These are phyloP conservation scores for Citrus cavaleriei DNA, from an alignment of 345 rosid genomes.

Conservation along the genomic window DNA sequence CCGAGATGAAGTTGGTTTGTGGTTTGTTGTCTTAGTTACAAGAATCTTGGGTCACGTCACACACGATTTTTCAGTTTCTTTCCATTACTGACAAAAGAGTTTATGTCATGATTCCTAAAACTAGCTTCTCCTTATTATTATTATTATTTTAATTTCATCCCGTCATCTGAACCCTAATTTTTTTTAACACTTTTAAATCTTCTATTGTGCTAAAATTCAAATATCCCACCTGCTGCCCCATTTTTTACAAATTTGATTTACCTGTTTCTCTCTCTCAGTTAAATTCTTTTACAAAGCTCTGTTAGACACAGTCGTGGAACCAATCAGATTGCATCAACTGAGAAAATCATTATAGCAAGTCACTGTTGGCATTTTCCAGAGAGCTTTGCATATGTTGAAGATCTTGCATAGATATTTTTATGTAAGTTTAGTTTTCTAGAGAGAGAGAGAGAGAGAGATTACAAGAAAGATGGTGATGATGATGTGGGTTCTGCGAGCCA, in stretches of 20 bases:
- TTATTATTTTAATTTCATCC: neutral
- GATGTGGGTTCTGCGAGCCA: too few relatives aligned
- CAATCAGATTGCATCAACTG: constrained; percentile 9
- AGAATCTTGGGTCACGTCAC: constrained; percentile 83
- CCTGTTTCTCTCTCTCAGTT: constrained; percentile 12
- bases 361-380: constrained; percentile 19
- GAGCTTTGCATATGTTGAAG: constrained; percentile 25
- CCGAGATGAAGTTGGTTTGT: constrained; percentile 32
- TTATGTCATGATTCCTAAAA: constrained; percentile 37
- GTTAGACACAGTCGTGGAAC: constrained; percentile 5
- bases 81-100: constrained; percentile 55
- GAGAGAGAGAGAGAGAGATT: constrained; percentile 12
- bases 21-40: constrained; percentile 38
- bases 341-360: constrained; percentile 21
- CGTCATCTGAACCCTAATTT: constrained; percentile 23
- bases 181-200: neutral
- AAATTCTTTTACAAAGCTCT: constrained; percentile 10
- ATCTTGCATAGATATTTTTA: constrained; percentile 49
- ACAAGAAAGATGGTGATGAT: too few relatives aligned
- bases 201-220: neutral
- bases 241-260: constrained; percentile 17
- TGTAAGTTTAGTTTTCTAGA: constrained; percentile 36
- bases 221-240: constrained; percentile 3
- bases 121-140: constrained; percentile 1
- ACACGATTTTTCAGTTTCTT: constrained; percentile 49